Conservation (phyloP, 1,284 basidiomycete genomes). For the Thecaphora frezii region DNA sequence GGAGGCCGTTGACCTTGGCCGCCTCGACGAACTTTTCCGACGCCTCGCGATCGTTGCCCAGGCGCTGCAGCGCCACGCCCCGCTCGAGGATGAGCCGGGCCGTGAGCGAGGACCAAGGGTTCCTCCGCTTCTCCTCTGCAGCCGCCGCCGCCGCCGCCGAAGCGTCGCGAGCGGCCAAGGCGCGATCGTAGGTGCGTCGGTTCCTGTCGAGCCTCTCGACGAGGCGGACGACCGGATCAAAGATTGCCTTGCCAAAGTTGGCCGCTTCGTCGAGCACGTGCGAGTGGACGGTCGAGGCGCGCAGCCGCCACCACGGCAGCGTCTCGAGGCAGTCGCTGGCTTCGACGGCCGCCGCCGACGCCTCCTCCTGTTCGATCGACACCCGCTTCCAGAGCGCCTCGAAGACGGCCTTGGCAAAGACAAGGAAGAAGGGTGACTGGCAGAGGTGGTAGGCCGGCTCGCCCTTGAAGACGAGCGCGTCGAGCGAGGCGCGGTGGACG, state of each 20-base stretch:
- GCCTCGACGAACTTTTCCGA: slow-evolving; percentile 79
- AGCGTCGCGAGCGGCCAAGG: slow-evolving; percentile 55
- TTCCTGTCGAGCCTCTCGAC: slow-evolving; percentile 44
- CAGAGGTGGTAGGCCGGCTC: slow-evolving; percentile 96
- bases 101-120: slow-evolving; percentile 66
- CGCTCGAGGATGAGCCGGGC: slow-evolving; percentile 76
- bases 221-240: slow-evolving; percentile 65
- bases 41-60: slow-evolving; percentile 76
- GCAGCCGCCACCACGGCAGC: slow-evolving; percentile 71
- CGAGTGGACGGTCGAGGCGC: slow-evolving; percentile 74
- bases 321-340: slow-evolving; percentile 13
- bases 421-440: slow-evolving; percentile 71
- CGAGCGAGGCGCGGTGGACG: slow-evolving; percentile 70
- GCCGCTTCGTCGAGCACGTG: slow-evolving; percentile 85
- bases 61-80: slow-evolving; percentile 75
- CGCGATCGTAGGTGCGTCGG: slow-evolving; percentile 12
- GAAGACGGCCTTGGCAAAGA: slow-evolving; percentile 75
- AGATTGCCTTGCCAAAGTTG: slow-evolving; percentile 64
- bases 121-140: slow-evolving; percentile 2
- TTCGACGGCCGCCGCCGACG: neutral
- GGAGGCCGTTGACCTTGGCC: slow-evolving; percentile 73
- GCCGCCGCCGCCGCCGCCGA: slow-evolving; percentile 48
- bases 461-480: slow-evolving; percentile 78
- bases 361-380: neutral
- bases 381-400: slow-evolving; percentile 57